Percentiles rank a stretch among this genome's conserved stretches.
phyloP scores from a whole-genome alignment of 352 stramenopile genomes.

The Pythium monospermum region DNA sequence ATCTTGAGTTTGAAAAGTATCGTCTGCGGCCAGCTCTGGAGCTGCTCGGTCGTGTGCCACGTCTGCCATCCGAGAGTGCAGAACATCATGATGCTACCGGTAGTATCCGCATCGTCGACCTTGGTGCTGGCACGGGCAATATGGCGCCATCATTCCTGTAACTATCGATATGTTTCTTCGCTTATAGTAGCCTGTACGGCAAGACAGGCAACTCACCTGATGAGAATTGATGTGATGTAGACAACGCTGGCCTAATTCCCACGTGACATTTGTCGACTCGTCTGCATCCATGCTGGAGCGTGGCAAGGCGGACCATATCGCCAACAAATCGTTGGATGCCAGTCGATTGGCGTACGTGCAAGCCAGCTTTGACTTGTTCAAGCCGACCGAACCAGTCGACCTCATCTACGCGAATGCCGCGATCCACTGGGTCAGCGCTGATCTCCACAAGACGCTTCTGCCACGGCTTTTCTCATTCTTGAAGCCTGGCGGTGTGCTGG shows the following conservation, averaged over 20 bases:
- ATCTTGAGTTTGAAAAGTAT: constrained; percentile 56
- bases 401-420: constrained; percentile 75
- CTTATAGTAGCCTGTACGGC: too few relatives aligned
- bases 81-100: not conserved
- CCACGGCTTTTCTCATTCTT: constrained; percentile 47
- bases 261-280: constrained; percentile 60
- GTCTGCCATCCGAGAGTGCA: constrained; percentile 7
- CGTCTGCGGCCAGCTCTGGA: constrained; percentile 61
- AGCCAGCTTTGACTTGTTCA: constrained; percentile 53
- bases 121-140: constrained; percentile 66
- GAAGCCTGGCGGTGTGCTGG: constrained; percentile 61
- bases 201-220: too few relatives aligned
- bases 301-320: constrained; percentile 34
- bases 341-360: constrained; percentile 39
- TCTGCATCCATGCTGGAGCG: constrained; percentile 54
- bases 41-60: constrained; percentile 39
- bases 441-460: constrained; percentile 42
- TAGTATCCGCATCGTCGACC: constrained; percentile 46
- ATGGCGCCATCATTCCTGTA: constrained; percentile 62
- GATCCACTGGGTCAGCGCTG: constrained; percentile 56
- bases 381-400: constrained; percentile 33
- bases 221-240: too few relatives aligned
- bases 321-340: constrained; percentile 19
- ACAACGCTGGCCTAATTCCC: constrained; percentile 41
- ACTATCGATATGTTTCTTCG: too few relatives aligned